Evolutionary conservation across 129 eudicot genomes (phyloP), one percentile per base, ranked within the genome.

Genomic region (Tanacetum coccineum): DNA sequence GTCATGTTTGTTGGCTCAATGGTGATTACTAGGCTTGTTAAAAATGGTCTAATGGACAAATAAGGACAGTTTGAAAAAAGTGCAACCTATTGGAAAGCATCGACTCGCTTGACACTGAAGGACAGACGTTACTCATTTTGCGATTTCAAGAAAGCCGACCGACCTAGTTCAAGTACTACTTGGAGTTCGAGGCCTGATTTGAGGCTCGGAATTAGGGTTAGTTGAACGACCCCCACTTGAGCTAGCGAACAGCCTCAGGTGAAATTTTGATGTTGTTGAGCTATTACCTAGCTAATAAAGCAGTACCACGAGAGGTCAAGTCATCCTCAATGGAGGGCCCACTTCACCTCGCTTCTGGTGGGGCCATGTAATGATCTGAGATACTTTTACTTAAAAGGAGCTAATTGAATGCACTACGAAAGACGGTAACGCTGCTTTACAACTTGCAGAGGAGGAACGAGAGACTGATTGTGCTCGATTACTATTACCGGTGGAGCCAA

Each of bases 1-100:
- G 66, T 89, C 61, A 81, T 89, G 90, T 89, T 89, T 71, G 90
- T 83, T 46, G 96, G 96, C 30, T 86, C 96, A 0, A 66, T 53
- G 54, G 79, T 89, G 59, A 57, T 89, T 76, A 65, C 84, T 58
- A 81, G 82, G n/a, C 87, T 89, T 19, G 84, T 89, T 7, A 49
- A 47, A 6, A 73, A 75, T 5, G 94, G 6, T 71, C 54, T 6
- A n/a, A 81, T 86, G 80, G 84, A 81, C 67, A 83, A 28, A 83
- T 89, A 21, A 59, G 42, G 90, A 89, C 5, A 90, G 3, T 48
- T 89, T 0, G 96, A 89, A 26, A 86, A 78, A 59, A 78, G 90
- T 10, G 84, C n/a, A 89, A 42, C 83, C 87, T 0, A 15, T 13
- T 84, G 90, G 90, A 87, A 79, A 46, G 61, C 83, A 0, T 78